Percentiles rank a stretch among this genome's conserved stretches.
phyloP scores from a whole-genome alignment of 805 yeast species.

The Pichia manshurica region DNA sequence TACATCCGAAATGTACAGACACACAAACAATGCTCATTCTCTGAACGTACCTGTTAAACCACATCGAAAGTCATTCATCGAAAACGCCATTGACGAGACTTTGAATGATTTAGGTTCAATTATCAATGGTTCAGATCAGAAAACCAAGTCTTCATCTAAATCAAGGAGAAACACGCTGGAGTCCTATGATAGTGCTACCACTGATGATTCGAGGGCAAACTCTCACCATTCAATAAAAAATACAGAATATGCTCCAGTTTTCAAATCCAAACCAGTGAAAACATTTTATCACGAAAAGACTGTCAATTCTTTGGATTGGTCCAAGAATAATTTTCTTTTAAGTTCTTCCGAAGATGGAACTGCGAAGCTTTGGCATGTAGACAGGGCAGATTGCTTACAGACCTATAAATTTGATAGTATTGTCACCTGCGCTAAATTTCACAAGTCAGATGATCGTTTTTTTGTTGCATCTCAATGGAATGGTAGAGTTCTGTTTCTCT shows the following conservation, averaged over 20 bases:
- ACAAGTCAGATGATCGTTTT: constrained; percentile 81
- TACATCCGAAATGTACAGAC: constrained; percentile 61
- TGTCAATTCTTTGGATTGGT: constrained; percentile 79
- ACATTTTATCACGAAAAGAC: constrained; percentile 60
- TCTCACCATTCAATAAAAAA: constrained; percentile 9
- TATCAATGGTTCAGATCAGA: constrained; percentile 7
- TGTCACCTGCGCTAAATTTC: constrained; percentile 75
- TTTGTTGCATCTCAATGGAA: constrained; percentile 80
- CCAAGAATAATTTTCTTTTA: constrained; percentile 73
- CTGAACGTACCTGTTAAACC: neutral
- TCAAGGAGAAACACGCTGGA: constrained; percentile 8
- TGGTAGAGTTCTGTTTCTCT: constrained; percentile 73
- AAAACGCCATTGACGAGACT: constrained; percentile 9
- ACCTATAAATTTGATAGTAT: constrained; percentile 72
- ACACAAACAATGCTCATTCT: neutral
- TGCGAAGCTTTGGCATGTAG: constrained; percentile 80
- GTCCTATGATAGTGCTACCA: neutral
- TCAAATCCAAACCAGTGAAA: constrained; percentile 58
- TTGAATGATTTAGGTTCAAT: constrained; percentile 16
- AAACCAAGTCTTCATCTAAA: neutral
- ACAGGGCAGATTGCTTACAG: constrained; percentile 54
- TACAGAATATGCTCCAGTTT: constrained; percentile 65
- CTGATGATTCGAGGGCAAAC: neutral
- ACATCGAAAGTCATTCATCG: constrained; percentile 10
- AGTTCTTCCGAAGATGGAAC: constrained; percentile 83